Conservation (phyloP, 2,329 filamentous ascomycete genomes). For the Cladosporium phlei region DNA sequence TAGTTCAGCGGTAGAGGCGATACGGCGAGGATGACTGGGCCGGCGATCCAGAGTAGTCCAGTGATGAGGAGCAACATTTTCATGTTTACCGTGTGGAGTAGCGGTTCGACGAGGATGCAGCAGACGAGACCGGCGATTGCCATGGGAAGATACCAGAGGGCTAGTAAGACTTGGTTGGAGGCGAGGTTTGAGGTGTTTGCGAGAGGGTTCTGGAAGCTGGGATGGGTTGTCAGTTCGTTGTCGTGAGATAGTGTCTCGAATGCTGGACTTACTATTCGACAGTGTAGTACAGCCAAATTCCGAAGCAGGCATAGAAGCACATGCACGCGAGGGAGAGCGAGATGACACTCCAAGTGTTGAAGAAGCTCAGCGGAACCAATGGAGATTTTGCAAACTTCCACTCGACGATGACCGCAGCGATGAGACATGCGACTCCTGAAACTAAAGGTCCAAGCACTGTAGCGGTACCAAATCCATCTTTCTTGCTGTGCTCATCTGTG, state of each 20-base stretch:
- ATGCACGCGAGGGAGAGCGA: conserved; percentile 30
- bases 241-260: background rate
- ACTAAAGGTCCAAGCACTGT: conserved; percentile 28
- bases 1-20: conserved; percentile 29
- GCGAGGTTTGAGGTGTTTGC: conserved; percentile 13
- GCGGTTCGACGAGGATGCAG: conserved; percentile 25
- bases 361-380: conserved; percentile 33
- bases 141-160: conserved; percentile 33
- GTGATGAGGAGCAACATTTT: conserved; percentile 28
- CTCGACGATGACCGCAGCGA: conserved; percentile 29
- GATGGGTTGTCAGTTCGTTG: conserved; percentile 17
- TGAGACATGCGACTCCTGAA: conserved; percentile 24
- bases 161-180: conserved; percentile 22
- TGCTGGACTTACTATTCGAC: conserved; percentile 17
- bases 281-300: conserved; percentile 31
- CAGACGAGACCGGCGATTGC: conserved; percentile 31
- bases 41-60: conserved; percentile 30
- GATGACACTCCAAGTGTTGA: conserved; percentile 27
- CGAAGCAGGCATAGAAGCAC: conserved; percentile 34
- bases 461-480: conserved; percentile 23
- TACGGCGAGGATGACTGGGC: conserved; percentile 31
- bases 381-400: conserved; percentile 30
- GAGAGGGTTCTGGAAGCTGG: conserved; percentile 7
- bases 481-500: conserved; percentile 13
- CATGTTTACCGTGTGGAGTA: conserved; percentile 28